Percentiles rank a stretch among this genome's conserved stretches.
These are phyloP conservation scores for Fusarium musae DNA, from an alignment of 2,329 filamentous ascomycete species.

Conservation along the genomic window DNA sequence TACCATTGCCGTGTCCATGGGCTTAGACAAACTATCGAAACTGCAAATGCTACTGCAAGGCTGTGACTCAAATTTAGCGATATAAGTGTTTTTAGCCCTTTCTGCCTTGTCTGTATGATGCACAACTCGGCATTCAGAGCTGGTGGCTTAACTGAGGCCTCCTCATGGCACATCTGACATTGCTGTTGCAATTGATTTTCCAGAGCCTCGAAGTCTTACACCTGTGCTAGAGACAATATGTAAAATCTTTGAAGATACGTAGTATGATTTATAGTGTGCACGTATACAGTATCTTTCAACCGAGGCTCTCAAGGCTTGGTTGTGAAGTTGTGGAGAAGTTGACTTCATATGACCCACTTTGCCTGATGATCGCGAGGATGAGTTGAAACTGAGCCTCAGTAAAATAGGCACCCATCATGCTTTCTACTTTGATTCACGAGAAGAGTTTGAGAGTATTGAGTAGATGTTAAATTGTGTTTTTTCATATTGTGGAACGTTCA, in stretches of 20 bases:
- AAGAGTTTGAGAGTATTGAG: not conserved
- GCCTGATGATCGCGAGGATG: slow-evolving; percentile 12
- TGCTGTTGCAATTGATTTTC: not conserved
- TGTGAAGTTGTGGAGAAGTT: slow-evolving; percentile 8
- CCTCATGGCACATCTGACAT: slow-evolving; percentile 3
- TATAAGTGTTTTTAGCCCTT: slow-evolving; percentile 14
- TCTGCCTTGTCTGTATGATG: slow-evolving; percentile 37
- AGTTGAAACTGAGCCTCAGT: slow-evolving; percentile 7
- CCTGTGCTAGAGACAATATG: not conserved
- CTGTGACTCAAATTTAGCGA: slow-evolving; percentile 18
- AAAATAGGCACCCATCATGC: not conserved
- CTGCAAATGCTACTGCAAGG: slow-evolving; percentile 35
- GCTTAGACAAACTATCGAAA: slow-evolving; percentile 24
- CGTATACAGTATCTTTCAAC: not conserved
- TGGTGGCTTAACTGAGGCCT: slow-evolving; percentile 37
- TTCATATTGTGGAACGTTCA: slow-evolving; percentile 37
- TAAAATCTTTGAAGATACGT: not conserved
- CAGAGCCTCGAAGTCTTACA: not conserved
- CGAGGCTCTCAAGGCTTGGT: not conserved
- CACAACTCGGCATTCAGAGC: slow-evolving; percentile 1
- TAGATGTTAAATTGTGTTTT: slow-evolving; percentile 31
- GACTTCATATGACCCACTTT: slow-evolving; percentile 21
- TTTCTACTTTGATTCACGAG: not conserved
- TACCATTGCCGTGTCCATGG: slow-evolving; percentile 12
- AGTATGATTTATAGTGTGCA: not conserved